phyloP scores from a whole-genome alignment of 2,329 filamentous ascomycete species.

The Trichoderma sp. region DNA sequence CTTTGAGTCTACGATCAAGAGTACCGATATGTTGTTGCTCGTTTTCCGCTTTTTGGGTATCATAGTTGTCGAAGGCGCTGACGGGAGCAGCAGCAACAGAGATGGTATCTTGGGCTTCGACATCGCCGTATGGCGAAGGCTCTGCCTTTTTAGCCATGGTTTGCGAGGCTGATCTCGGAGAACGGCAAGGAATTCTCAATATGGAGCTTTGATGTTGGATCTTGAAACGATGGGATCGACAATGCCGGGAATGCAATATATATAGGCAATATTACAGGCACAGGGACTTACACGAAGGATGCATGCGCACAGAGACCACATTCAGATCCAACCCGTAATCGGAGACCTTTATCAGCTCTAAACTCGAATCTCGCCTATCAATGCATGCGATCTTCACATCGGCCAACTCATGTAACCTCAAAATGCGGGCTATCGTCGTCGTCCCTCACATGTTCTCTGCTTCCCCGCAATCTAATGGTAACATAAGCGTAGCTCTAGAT shows the following conservation, averaged over 20 bases:
- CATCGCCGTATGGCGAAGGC: conserved; percentile 1
- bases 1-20: conserved; percentile 40
- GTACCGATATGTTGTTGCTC: conserved; percentile 35
- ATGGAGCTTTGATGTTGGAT: background rate
- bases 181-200: background rate
- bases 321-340: background rate
- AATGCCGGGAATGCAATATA: background rate
- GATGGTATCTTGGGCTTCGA: conserved; percentile 15
- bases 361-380: background rate
- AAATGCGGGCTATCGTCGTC: background rate
- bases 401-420: conserved; percentile 15
- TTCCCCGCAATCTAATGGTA: conserved; percentile 8
- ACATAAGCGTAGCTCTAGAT: background rate
- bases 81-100: conserved; percentile 4
- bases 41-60: background rate
- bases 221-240: background rate
- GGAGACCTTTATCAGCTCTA: background rate
- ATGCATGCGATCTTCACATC: background rate
- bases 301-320: background rate
- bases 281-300: background rate
- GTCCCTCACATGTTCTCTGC: background rate
- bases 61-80: background rate
- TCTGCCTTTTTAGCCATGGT: conserved; percentile 9
- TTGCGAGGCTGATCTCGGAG: background rate
- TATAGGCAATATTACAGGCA: background rate